These are phyloP conservation scores for Leccinum fallax DNA, from an alignment of 1,284 basidiomycete species.

Conservation along the genomic window DNA sequence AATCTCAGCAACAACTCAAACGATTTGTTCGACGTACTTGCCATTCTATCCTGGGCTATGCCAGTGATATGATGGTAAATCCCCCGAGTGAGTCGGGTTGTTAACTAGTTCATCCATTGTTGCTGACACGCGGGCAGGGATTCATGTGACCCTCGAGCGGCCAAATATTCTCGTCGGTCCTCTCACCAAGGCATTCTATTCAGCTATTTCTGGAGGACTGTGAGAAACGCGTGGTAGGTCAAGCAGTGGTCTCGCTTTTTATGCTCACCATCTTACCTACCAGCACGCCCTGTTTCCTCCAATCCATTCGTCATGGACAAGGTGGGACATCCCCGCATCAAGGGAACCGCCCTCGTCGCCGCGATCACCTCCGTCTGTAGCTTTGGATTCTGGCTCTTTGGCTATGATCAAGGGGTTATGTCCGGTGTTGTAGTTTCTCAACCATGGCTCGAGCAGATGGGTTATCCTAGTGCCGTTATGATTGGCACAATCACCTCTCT, in stretches of 20 bases:
- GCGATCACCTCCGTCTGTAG: conserved; percentile 23
- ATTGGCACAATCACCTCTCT: conserved; percentile 25
- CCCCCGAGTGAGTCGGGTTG: background rate
- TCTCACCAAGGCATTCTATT: background rate
- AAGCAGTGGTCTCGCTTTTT: background rate
- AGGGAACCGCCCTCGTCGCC: conserved; percentile 16
- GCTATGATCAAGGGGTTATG: conserved; percentile 23
- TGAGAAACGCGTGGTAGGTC: background rate
- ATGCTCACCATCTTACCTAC: background rate
- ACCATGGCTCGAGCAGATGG: conserved; percentile 21
- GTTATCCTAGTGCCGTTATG: conserved; percentile 20
- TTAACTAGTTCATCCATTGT: background rate
- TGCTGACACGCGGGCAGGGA: background rate
- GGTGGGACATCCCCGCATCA: conserved; percentile 18
- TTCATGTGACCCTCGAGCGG: conserved; percentile 13
- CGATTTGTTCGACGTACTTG: background rate
- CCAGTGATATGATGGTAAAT: background rate
- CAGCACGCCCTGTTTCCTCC: background rate
- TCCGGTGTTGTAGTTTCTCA: conserved; percentile 19
- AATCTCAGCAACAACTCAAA: background rate
- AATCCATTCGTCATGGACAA: conserved; percentile 12
- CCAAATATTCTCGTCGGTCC: background rate
- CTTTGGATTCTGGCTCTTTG: conserved; percentile 22
- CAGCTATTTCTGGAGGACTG: conserved; percentile 4
- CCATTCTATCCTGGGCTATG: too few relatives aligned